Base-by-base conservation (phyloP, 345 rosid species). In the Salix exigua region DNA sequence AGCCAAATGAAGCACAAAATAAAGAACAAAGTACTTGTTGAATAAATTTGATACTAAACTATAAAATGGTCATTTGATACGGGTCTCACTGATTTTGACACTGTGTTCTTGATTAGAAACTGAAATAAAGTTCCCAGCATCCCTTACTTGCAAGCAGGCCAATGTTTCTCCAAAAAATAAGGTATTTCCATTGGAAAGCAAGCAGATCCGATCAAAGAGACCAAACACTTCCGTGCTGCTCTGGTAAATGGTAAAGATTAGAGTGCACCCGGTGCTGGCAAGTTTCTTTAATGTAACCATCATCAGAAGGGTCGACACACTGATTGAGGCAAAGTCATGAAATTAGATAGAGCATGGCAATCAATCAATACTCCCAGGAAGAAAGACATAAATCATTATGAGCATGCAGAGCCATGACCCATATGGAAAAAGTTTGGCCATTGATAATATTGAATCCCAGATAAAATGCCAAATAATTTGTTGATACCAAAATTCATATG, bases 161-260 rank as follows among this genome's bases (percentile, higher is more conserved):
- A 96, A 86, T 19, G 99, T 96, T 88, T 96, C 98, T 58, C 98
- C 98, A 72, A 96, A 96, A 85, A 96, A 96, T 79, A 94, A 87
- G 0, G 94, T 94, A 80, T 94, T 96, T 77, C 99, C 99, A 86
- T 96, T 94, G 71, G 98, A 96, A 75, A 96, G 92, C 72, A 96
- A 94, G 80, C 99, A 94, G 80, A 96, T 96, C 75, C 97, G 89
- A 82, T 96, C 99, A 84, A 94, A 96, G 80, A 96, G 97, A 67
- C 99, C 99, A 85, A 96, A 96, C 72, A 96, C 99, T 85, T 96
- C 99, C 4, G 98, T 96, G 73, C 98, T 96, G 85, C 99, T 96
- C 82, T 94, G 99, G 79, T 87, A 78, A 61, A 96, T 91, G 31
- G 97, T 92, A 82, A 96, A 94, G 63, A 96, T 82, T 33, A 96